phyloP scores from a whole-genome alignment of 225 moss, liverwort and hornwort species.

The Climacium dendroides region DNA sequence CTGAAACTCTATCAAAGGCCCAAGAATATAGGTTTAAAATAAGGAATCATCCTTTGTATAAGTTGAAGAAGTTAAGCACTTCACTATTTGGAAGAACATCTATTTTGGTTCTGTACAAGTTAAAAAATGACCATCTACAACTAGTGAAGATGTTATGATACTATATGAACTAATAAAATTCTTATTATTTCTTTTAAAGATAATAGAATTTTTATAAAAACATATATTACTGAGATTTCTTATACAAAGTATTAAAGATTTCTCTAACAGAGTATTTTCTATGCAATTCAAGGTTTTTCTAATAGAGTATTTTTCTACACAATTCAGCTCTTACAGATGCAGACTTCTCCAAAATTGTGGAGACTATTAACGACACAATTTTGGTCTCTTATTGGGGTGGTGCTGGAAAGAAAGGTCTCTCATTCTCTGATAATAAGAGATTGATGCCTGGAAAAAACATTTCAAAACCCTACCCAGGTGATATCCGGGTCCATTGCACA shows the following conservation, averaged over 20 bases:
- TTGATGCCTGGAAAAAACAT: constrained; percentile 15
- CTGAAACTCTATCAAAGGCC: accelerated
- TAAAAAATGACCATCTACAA: neutral
- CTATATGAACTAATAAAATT: too few relatives aligned
- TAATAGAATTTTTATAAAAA: too few relatives aligned
- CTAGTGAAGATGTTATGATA: neutral
- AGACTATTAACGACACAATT: neutral
- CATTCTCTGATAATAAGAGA: constrained; percentile 27
- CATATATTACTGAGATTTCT: too few relatives aligned
- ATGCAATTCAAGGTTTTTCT: neutral
- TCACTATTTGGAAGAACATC: neutral
- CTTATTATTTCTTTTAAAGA: neutral
- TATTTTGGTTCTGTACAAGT: neutral
- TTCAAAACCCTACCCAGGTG: constrained; percentile 29
- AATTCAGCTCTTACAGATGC: neutral
- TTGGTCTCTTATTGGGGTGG: neutral
- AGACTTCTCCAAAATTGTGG: neutral
- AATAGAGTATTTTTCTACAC: neutral
- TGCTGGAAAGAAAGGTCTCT: constrained; percentile 9
- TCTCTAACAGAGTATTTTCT: neutral
- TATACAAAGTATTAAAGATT: too few relatives aligned
- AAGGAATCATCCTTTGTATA: neutral
- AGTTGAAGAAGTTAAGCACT: neutral
- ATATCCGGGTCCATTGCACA: constrained; percentile 22
- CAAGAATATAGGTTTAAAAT: neutral